These are phyloP conservation scores for Plasmodium cynomolgi DNA, from an alignment of 169 alveolate species.

Conservation along the genomic window DNA sequence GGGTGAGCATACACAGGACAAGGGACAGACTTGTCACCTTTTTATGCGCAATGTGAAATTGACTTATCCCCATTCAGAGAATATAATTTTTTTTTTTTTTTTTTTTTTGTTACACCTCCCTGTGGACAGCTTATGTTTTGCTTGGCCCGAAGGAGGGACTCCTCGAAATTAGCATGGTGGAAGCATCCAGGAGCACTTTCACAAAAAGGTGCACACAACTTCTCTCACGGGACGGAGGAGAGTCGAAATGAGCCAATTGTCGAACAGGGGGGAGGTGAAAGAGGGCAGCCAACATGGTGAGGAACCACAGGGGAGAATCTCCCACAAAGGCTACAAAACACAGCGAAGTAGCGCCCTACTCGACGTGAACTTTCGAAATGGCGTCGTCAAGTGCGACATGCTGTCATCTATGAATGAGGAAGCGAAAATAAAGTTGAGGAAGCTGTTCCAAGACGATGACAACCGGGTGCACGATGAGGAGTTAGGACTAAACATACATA, in stretches of 20 bases:
- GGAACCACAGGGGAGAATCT: neutral
- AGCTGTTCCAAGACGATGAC: conserved; percentile 13
- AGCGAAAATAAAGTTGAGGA: conserved; percentile 16
- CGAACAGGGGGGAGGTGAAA: neutral
- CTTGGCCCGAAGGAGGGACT: neutral
- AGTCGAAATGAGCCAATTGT: neutral
- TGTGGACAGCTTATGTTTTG: neutral
- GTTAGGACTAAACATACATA: conserved; percentile 23
- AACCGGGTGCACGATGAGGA: conserved; percentile 28
- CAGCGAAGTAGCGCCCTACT: neutral
- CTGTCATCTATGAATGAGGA: conserved; percentile 21
- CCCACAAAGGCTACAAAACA: neutral
- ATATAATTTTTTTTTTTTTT: neutral
- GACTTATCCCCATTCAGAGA: neutral
- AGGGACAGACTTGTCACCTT: neutral
- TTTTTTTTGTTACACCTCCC: neutral
- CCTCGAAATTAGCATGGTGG: neutral
- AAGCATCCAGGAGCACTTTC: neutral
- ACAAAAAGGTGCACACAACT: neutral
- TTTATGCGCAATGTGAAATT: neutral
- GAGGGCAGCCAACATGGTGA: neutral
- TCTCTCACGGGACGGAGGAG: neutral
- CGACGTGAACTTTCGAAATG: conserved; percentile 15
- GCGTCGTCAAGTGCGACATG: conserved; percentile 32
- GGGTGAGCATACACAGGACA: neutral